These are phyloP conservation scores for Alternaria sp. DNA, from an alignment of 2,329 filamentous ascomycete genomes.

Conservation along the genomic window DNA sequence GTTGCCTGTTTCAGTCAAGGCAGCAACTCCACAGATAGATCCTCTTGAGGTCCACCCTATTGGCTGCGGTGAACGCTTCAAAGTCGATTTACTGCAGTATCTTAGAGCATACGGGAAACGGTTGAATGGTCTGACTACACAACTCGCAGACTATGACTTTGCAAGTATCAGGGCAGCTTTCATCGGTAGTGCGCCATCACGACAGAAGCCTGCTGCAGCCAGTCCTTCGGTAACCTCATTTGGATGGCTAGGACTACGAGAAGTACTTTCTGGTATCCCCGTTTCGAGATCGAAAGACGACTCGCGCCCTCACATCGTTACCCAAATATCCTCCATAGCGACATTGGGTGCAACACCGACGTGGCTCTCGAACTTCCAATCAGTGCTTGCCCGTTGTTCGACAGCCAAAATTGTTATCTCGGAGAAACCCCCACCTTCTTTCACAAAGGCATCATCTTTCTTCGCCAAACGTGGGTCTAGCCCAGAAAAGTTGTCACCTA, in stretches of 20 bases:
- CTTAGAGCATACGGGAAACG: conserved; percentile 72
- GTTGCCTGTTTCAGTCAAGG: conserved; percentile 61
- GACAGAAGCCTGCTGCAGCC: conserved; percentile 60
- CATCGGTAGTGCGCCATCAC: conserved; percentile 80
- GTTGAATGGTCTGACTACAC: conserved; percentile 63
- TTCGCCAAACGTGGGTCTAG: conserved; percentile 18
- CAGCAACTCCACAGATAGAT: neutral
- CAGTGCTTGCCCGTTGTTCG: conserved; percentile 40
- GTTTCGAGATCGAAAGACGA: conserved; percentile 43
- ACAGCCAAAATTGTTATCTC: neutral
- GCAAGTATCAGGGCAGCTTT: conserved; percentile 72
- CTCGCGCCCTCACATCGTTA: conserved; percentile 55
- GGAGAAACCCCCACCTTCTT: neutral
- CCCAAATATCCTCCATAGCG: conserved; percentile 83
- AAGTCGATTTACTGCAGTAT: conserved; percentile 77
- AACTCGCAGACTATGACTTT: conserved; percentile 74
- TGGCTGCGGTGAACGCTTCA: conserved; percentile 76
- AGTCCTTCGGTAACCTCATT: conserved; percentile 66
- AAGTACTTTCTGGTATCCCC: conserved; percentile 64
- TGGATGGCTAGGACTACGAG: conserved; percentile 77
- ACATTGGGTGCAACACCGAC: conserved; percentile 74
- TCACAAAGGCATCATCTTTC: conserved; percentile 18
- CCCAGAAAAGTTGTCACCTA: conserved; percentile 55
- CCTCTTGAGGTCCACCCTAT: conserved; percentile 35
- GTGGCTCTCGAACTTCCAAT: conserved; percentile 71